phyloP scores from a whole-genome alignment of 78 protist genomes.

The Blattamonas nauphoetae region DNA sequence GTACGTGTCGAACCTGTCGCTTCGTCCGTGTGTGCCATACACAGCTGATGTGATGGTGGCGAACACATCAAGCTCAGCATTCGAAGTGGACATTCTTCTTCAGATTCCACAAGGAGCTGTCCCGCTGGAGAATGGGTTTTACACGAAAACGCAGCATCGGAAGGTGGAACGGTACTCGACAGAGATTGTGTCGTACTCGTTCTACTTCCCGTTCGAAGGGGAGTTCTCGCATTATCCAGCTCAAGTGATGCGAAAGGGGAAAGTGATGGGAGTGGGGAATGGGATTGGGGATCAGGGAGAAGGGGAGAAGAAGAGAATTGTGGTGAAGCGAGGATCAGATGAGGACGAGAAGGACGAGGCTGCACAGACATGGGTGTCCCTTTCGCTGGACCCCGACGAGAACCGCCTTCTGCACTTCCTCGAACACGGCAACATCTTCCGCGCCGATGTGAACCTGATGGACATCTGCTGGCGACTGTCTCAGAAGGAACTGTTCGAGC shows the following conservation, averaged over 20 bases:
- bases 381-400: no score
- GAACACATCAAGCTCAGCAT: neutral
- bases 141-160: neutral
- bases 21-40: neutral
- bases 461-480: neutral
- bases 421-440: neutral
- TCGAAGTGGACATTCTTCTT: neutral
- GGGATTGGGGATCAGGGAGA: no score
- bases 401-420: no score
- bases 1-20: constrained; percentile 1
- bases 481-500: neutral
- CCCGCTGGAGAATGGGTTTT: neutral
- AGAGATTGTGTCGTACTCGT: neutral
- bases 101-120: neutral
- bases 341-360: no score
- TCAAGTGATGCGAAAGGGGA: neutral
- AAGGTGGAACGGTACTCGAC: neutral
- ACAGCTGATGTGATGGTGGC: neutral
- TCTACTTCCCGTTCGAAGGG: neutral
- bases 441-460: neutral
- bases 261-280: neutral
- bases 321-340: no score
- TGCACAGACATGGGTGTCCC: no score
- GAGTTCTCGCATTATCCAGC: neutral
- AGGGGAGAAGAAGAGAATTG: no score